Evolutionary conservation across 2,329 filamentous ascomycete genomes (phyloP), one percentile per base, ranked within the genome.

Genomic region (Colletotrichum destructivum): DNA sequence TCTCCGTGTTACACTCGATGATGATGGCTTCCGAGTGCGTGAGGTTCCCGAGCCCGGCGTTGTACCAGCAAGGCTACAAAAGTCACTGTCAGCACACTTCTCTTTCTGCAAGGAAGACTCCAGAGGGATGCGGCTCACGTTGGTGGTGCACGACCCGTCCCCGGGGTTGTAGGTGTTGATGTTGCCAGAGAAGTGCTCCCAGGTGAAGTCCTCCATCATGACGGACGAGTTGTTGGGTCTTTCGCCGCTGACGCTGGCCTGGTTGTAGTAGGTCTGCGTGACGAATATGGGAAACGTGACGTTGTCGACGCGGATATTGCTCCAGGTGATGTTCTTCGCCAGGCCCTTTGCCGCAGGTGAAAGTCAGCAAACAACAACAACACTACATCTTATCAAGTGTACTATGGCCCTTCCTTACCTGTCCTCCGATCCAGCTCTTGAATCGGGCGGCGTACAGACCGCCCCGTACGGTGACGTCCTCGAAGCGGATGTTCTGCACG

Each of bases 271-370:
- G 49, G 80, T 84, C 75, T 85, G 83, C 3, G 83, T 85, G n/a
- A 85, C 82, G 66, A 84, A 85, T 66, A 85, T 82, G 1, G 84
- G 84, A 72, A 85, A 85, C 0, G 83, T 81, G 40, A 85, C 84
- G 67, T 85, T 85, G 74, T 81, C 81, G 15, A 80, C 73, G 7
- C 81, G 75, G 63, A 85, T 83, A 71, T 85, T 83, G 62, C 78
- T 80, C 84, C 84, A 85, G 42, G 80, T 82, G 55, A 86, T 78
- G 62, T 84, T 83, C 74, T 80, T 81, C 7, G 79, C 83, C 7
- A 85, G 76, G 2, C 83, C 84, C 67, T 82, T 38, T 11, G 35
- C 35, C 35, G 35, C 35, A 38, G 8, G 8, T 38, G 35, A 38
- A 11, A 9, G 35, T 38, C 35, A 38, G 35, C 9, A 38, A 38